Percentiles rank a stretch among this genome's conserved stretches.
Evolutionary conservation across 441 rosid species (phyloP).

Genomic region (Croton setiger): DNA sequence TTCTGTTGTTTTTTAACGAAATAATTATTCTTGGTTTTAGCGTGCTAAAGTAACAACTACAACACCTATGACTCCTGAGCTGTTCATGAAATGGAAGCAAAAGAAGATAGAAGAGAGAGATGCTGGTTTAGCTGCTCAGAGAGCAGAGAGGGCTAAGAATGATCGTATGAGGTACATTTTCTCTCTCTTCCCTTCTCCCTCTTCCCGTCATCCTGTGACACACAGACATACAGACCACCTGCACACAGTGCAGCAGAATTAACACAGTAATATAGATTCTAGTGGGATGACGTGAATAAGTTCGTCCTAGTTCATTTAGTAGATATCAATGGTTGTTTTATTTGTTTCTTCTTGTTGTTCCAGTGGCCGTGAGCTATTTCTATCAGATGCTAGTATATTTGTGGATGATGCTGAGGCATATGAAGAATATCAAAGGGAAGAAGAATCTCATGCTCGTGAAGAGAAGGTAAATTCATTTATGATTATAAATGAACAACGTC

Average conservation of each 20-base stretch:
- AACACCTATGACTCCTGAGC: conserved; percentile 84
- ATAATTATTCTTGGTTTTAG: conserved; percentile 34
- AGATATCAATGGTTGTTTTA: conserved; percentile 14
- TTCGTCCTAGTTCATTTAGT: conserved; percentile 1
- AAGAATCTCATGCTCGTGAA: conserved; percentile 48
- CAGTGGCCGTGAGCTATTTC: conserved; percentile 97
- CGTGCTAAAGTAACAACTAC: conserved; percentile 64
- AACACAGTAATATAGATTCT: background rate
- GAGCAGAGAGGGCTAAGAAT: conserved; percentile 94
- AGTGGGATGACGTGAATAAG: background rate
- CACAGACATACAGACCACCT: no score
- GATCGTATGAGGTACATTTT: conserved; percentile 85
- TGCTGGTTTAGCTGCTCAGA: conserved; percentile 74
- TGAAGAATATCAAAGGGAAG: conserved; percentile 74
- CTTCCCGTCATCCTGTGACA: no score
- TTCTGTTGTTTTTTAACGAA: background rate
- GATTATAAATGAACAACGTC: no score
- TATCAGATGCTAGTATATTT: conserved; percentile 81
- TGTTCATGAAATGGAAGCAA: conserved; percentile 91
- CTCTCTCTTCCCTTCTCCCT: background rate
- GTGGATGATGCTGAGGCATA: conserved; percentile 92
- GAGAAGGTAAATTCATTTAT: conserved; percentile 59
- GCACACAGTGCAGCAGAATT: no score
- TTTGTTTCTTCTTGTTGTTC: conserved; percentile 21
- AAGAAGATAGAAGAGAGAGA: conserved; percentile 81